Evolutionary conservation across 768 basidiomycete species (phyloP).

Genomic region (Crassisporium funariophilum): DNA sequence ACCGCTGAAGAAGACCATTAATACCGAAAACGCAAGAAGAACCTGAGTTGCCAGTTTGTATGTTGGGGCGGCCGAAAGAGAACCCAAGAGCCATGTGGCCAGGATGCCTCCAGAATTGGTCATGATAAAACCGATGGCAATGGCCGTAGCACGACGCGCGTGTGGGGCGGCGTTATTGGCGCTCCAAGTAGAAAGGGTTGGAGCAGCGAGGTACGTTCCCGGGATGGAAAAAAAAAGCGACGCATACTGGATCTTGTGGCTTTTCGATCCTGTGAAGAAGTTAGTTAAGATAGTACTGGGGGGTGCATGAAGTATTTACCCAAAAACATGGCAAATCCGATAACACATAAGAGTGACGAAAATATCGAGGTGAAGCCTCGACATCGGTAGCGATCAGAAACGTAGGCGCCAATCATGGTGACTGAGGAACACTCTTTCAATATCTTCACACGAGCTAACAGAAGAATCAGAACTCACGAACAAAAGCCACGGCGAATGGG

Average conservation of each 20-base stretch:
- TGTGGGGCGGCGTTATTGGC: conserved; percentile 65
- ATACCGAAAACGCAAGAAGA: conserved; percentile 40
- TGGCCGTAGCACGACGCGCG: conserved; percentile 55
- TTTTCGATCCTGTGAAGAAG: conserved; percentile 32
- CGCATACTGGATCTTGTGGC: conserved; percentile 48
- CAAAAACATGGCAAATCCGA: conserved; percentile 60
- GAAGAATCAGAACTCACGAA: conserved; percentile 34
- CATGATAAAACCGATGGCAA: conserved; percentile 59
- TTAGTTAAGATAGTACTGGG: background rate
- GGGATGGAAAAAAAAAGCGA: conserved; percentile 58
- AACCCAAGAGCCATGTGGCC: conserved; percentile 59
- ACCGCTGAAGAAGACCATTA: conserved; percentile 38
- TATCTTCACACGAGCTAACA: background rate
- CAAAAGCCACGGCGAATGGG: conserved; percentile 54
- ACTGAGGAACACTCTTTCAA: conserved; percentile 20
- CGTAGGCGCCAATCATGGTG: conserved; percentile 38
- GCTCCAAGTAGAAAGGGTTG: conserved; percentile 58
- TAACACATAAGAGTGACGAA: conserved; percentile 41
- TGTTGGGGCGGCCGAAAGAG: conserved; percentile 48
- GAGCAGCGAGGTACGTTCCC: conserved; percentile 55
- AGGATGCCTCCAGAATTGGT: conserved; percentile 64
- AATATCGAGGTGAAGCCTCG: conserved; percentile 52
- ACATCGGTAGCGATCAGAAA: conserved; percentile 55
- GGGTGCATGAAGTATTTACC: conserved; percentile 32
- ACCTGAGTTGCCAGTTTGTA: conserved; percentile 52